A percentile compares a stretch with the other conserved stretches of the same genome.
Evolutionary conservation across 2,329 filamentous ascomycete species (phyloP).

Genomic region (Dendrostoma leiphaemia): DNA sequence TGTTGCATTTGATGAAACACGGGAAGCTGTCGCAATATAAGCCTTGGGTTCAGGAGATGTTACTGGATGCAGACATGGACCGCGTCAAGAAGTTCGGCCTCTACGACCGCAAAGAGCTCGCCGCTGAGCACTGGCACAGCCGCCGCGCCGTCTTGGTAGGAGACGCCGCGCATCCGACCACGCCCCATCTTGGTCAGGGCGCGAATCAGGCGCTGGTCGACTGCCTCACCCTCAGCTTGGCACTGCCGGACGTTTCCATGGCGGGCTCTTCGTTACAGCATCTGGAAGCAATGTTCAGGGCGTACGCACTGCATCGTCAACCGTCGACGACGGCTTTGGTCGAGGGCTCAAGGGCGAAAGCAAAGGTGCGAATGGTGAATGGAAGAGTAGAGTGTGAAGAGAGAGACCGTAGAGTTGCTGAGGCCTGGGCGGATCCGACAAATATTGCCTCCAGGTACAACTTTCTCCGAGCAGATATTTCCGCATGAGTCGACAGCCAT

Average conservation of each 20-base stretch:
- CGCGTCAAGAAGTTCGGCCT: not conserved
- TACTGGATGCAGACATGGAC: not conserved
- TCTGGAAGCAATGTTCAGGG: too few relatives aligned
- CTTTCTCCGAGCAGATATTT: too few relatives aligned
- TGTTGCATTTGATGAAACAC: not conserved
- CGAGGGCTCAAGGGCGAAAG: too few relatives aligned
- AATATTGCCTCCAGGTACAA: too few relatives aligned
- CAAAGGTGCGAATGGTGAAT: too few relatives aligned
- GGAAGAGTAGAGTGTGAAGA: too few relatives aligned
- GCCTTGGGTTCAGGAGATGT: not conserved
- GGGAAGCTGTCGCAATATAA: not conserved
- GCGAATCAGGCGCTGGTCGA: not conserved
- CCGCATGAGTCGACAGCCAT: too few relatives aligned
- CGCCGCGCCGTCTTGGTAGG: not conserved
- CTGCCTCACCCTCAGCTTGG: not conserved
- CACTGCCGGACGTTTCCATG: not conserved
- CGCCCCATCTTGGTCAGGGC: not conserved
- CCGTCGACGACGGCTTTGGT: too few relatives aligned
- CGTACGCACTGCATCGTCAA: too few relatives aligned
- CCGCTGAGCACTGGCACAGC: not conserved
- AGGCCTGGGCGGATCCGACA: too few relatives aligned
- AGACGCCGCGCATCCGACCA: not conserved
- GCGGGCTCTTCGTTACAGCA: too few relatives aligned
- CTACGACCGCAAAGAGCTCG: not conserved
- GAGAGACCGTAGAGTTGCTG: too few relatives aligned